A percentile compares a stretch with the other conserved stretches of the same genome.
Conservation (phyloP, 139 green algal species). For the Trebouxia sp. region DNA sequence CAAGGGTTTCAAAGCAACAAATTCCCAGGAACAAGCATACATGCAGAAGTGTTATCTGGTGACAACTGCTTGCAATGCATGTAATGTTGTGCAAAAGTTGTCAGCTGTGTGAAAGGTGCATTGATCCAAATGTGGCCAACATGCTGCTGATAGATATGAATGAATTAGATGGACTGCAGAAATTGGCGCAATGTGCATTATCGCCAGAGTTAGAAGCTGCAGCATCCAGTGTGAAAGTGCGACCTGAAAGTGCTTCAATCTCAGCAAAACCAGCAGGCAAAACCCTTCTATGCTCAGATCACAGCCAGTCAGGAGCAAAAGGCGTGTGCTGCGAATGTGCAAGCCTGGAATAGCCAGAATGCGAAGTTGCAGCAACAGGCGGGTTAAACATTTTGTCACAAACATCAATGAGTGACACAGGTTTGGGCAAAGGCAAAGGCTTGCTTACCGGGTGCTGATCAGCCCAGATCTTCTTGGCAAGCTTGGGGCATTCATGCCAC, state of each 20-base stretch:
- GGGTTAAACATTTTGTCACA: not conserved
- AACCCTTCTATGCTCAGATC: not conserved
- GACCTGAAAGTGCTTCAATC: not conserved
- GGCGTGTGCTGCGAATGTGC: not conserved
- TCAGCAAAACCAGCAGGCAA: not conserved
- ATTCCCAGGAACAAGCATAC: conserved; percentile 12
- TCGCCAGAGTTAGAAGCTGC: not conserved
- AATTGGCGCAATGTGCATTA: not conserved
- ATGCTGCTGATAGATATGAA: not conserved
- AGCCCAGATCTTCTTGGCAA: not conserved
- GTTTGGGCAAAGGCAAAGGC: not conserved
- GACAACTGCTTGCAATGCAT: conserved; percentile 7
- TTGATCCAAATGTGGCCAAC: conserved; percentile 15
- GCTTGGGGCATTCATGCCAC: not conserved
- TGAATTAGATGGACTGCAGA: not conserved
- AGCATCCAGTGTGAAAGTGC: not conserved
- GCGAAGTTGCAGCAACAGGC: no score
- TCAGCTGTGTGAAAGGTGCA: not conserved
- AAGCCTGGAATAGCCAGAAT: not conserved
- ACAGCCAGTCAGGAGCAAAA: not conserved
- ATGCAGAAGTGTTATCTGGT: conserved; percentile 16
- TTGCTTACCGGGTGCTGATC: not conserved
- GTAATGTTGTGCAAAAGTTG: conserved; percentile 12
- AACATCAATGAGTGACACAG: not conserved
- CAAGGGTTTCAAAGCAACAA: not conserved